Percentiles rank a stretch among this genome's conserved stretches.
These are phyloP conservation scores for Solanum habrochaites DNA, from an alignment of 257 asterid species.

Conservation along the genomic window DNA sequence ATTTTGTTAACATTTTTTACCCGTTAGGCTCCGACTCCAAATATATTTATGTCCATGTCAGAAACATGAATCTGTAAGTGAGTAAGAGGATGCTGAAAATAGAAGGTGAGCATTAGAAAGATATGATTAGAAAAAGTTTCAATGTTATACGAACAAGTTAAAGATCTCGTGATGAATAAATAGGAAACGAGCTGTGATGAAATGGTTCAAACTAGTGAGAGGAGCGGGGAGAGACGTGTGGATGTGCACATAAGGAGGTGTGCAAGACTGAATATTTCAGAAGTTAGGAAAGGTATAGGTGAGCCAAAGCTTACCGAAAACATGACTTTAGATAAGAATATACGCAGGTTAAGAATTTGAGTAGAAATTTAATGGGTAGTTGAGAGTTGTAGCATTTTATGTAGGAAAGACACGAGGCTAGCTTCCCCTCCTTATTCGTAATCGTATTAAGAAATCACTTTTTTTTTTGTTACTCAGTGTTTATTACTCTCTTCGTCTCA, in stretches of 20 bases:
- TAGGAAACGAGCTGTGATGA: background rate
- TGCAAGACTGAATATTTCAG: background rate
- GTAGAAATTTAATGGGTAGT: background rate
- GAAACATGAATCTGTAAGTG: too few species aligned
- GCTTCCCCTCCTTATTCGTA: background rate
- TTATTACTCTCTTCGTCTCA: background rate
- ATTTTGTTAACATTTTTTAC: too few species aligned
- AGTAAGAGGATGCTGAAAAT: too few species aligned
- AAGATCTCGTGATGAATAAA: background rate
- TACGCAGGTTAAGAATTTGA: background rate
- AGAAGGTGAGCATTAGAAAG: too few species aligned
- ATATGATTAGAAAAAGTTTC: background rate
- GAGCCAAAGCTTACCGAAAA: background rate
- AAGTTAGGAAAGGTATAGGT: background rate
- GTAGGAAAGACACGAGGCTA: background rate
- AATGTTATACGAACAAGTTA: background rate
- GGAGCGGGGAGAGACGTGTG: background rate
- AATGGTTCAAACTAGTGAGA: background rate
- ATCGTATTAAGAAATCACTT: background rate
- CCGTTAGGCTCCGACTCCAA: too few species aligned
- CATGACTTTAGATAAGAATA: background rate
- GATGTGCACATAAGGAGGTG: background rate
- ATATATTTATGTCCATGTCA: too few species aligned
- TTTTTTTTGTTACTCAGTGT: background rate
- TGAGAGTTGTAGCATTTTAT: background rate